These are phyloP conservation scores for Yamadazyma taylorii DNA, from an alignment of 1,139 yeast species.

Conservation along the genomic window DNA sequence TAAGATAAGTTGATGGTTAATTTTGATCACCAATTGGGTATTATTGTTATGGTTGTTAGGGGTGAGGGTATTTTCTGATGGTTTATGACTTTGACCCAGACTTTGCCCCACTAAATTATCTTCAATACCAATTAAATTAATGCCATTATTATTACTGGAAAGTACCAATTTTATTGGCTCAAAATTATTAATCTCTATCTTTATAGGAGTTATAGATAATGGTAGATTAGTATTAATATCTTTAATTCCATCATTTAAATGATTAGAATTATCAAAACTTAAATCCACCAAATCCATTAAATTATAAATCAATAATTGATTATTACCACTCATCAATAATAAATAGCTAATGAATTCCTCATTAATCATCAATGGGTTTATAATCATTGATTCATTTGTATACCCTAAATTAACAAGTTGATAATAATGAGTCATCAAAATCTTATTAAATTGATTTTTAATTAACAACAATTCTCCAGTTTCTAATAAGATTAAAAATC, in stretches of 20 bases:
- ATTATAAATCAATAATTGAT: constrained; percentile 30
- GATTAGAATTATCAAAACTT: constrained; percentile 20
- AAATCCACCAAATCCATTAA: constrained; percentile 29
- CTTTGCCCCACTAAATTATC: too few relatives aligned
- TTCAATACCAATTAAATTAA: constrained; percentile 38
- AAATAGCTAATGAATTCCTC: constrained; percentile 19
- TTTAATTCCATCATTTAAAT: constrained; percentile 24
- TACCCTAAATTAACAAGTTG: constrained; percentile 35
- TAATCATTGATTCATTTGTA: constrained; percentile 34
- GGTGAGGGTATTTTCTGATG: too few relatives aligned
- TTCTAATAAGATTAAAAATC: constrained; percentile 35
- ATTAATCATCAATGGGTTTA: constrained; percentile 23
- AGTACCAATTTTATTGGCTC: constrained; percentile 30
- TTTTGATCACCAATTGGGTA: constrained; percentile 19
- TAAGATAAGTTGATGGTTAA: constrained; percentile 34
- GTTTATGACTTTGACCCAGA: too few relatives aligned
- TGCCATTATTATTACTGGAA: constrained; percentile 8
- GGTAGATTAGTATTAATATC: constrained; percentile 16
- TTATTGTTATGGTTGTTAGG: too few relatives aligned
- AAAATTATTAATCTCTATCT: constrained; percentile 26
- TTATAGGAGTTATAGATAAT: constrained; percentile 26
- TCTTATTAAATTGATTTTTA: constrained; percentile 30
- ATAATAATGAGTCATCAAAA: constrained; percentile 30
- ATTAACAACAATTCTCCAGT: constrained; percentile 42
- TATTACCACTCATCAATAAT: constrained; percentile 30